phyloP scores from a whole-genome alignment of 2,329 filamentous ascomycete genomes.

The Sclerotinia trifoliorum region DNA sequence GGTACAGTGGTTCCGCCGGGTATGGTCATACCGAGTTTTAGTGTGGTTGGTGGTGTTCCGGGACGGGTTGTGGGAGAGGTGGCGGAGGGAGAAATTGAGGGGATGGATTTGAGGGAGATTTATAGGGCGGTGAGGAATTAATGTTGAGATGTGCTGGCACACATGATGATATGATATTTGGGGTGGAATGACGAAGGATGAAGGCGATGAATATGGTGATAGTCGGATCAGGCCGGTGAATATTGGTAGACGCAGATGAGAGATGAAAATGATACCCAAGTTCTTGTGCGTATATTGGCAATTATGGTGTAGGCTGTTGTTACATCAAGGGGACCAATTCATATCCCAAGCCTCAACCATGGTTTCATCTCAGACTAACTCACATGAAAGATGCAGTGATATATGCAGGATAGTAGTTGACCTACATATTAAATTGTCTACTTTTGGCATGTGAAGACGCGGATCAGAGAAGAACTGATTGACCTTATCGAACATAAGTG shows the following conservation, averaged over 20 bases:
- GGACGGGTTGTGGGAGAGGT: slow-evolving; percentile 80
- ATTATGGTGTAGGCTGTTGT: background rate
- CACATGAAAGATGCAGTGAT: background rate
- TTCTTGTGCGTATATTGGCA: background rate
- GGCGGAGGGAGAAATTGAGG: slow-evolving; percentile 65
- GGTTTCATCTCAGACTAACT: background rate
- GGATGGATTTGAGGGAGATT: slow-evolving; percentile 62
- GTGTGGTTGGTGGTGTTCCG: slow-evolving; percentile 81
- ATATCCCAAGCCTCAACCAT: background rate
- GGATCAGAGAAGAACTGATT: too few species aligned
- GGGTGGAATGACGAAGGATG: background rate
- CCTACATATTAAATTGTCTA: too few species aligned
- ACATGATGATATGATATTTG: background rate
- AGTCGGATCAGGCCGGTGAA: too few species aligned
- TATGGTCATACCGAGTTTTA: slow-evolving; percentile 92
- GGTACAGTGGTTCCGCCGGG: slow-evolving; percentile 79
- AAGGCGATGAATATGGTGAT: background rate
- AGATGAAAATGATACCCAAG: slow-evolving; percentile 17
- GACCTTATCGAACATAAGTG: too few species aligned
- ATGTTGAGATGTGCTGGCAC: background rate
- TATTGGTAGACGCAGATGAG: background rate
- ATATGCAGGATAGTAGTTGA: background rate
- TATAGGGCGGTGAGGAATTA: slow-evolving; percentile 63
- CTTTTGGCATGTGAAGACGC: too few species aligned
- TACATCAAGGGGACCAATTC: too few species aligned